A percentile compares a stretch with the other conserved stretches of the same genome.
Evolutionary conservation across 495 filamentous ascomycete species (phyloP).

Genomic region (Patellaria atrata): DNA sequence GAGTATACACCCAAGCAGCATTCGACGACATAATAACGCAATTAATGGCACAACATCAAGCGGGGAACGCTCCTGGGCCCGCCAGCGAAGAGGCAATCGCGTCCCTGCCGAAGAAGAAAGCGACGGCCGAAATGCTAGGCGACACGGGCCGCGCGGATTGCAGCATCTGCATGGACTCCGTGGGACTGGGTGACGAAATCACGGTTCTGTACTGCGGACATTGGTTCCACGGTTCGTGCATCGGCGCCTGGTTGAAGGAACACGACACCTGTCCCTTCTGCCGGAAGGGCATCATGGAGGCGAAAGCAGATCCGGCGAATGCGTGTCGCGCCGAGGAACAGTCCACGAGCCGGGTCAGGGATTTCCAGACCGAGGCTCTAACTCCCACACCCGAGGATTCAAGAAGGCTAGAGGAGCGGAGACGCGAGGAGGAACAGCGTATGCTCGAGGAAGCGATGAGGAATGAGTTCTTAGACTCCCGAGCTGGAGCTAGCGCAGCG

Average conservation of each 20-base stretch:
- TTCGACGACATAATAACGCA: constrained; percentile 77
- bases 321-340: no score
- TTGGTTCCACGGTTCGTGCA: constrained; percentile 77
- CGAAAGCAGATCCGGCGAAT: no score
- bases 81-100: constrained; percentile 61
- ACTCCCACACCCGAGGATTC: no score
- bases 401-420: no score
- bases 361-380: no score
- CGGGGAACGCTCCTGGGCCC: constrained; percentile 67
- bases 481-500: no score
- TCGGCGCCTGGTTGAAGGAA: constrained; percentile 65
- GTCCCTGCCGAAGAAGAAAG: constrained; percentile 51
- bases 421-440: no score
- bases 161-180: constrained; percentile 85
- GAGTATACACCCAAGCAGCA: constrained; percentile 83
- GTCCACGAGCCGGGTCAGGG: no score
- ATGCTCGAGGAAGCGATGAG: no score
- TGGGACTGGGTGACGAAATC: constrained; percentile 59
- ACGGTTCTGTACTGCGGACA: constrained; percentile 74
- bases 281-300: constrained; percentile 48
- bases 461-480: no score
- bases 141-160: constrained; percentile 58
- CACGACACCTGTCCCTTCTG: constrained; percentile 90
- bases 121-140: constrained; percentile 49
- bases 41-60: constrained; percentile 67